Evolutionary conservation across 257 asterid species (phyloP).

Genomic region (Gentiana straminea): DNA sequence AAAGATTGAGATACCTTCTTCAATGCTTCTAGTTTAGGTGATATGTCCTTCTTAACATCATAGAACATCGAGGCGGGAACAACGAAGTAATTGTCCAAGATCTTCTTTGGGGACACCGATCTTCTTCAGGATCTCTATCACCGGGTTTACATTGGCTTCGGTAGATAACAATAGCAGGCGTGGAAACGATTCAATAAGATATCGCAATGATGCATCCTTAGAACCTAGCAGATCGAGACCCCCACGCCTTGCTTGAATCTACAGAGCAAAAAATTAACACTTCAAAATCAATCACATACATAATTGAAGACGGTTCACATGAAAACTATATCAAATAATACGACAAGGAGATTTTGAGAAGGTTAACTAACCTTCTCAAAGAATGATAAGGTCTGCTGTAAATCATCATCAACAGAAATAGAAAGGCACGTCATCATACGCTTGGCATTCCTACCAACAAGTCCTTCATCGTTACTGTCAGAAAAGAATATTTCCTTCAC

Average conservation of each 20-base stretch:
- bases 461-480: constrained; percentile 41
- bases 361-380: constrained; percentile 62
- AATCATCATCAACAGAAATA: constrained; percentile 66
- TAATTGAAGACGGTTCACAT: not conserved
- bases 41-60: constrained; percentile 57
- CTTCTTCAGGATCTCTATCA: constrained; percentile 49
- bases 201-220: constrained; percentile 47
- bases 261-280: constrained; percentile 1
- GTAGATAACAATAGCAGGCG: constrained; percentile 51
- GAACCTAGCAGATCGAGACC: constrained; percentile 63
- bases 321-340: not conserved
- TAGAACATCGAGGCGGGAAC: constrained; percentile 61
- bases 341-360: not conserved
- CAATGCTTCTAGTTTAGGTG: constrained; percentile 47
- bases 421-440: constrained; percentile 77
- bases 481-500: constrained; percentile 75
- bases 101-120: constrained; percentile 54
- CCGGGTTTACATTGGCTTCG: constrained; percentile 45
- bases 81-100: constrained; percentile 35
- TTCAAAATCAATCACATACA: not conserved
- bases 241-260: constrained; percentile 97
- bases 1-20: constrained; percentile 37
- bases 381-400: constrained; percentile 88
- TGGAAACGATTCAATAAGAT: constrained; percentile 85
- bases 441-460: constrained; percentile 55